phyloP scores from a whole-genome alignment of 257 asterid genomes.

The Solanum chaucha region DNA sequence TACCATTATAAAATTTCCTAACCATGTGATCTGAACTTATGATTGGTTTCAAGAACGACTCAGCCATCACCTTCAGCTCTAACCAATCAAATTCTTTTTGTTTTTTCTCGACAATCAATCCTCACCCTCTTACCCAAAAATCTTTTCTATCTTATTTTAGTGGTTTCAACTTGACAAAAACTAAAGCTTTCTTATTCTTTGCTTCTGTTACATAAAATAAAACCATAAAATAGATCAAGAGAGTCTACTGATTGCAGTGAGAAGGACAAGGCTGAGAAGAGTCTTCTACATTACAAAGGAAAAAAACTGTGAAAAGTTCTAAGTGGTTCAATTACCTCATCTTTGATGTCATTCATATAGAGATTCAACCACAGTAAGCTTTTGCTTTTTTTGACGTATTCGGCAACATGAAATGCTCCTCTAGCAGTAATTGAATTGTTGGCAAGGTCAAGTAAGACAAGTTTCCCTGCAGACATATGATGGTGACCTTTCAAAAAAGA shows the following conservation, averaged over 20 bases:
- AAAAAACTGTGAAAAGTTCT: background rate
- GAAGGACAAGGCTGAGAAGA: background rate
- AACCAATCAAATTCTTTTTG: background rate
- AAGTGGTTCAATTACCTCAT: conserved; percentile 47
- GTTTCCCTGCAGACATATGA: conserved; percentile 44
- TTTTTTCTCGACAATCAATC: background rate
- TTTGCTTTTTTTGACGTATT: conserved; percentile 68
- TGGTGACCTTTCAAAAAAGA: conserved; percentile 1
- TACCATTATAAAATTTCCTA: background rate
- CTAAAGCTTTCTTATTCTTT: background rate
- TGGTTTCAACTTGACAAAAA: background rate
- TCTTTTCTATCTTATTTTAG: background rate
- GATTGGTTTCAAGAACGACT: background rate
- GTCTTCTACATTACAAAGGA: background rate
- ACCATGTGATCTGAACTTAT: background rate
- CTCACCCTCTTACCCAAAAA: background rate
- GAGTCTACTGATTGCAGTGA: background rate
- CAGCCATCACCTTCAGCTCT: background rate
- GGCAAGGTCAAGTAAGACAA: conserved; percentile 67
- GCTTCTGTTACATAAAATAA: background rate
- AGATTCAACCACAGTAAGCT: conserved; percentile 76
- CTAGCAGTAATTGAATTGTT: conserved; percentile 69
- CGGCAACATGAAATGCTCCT: conserved; percentile 87
- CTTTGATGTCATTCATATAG: conserved; percentile 88
- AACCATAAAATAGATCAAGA: background rate